phyloP scores from a whole-genome alignment of 306 rosid species.

The Carpinus fangiana region DNA sequence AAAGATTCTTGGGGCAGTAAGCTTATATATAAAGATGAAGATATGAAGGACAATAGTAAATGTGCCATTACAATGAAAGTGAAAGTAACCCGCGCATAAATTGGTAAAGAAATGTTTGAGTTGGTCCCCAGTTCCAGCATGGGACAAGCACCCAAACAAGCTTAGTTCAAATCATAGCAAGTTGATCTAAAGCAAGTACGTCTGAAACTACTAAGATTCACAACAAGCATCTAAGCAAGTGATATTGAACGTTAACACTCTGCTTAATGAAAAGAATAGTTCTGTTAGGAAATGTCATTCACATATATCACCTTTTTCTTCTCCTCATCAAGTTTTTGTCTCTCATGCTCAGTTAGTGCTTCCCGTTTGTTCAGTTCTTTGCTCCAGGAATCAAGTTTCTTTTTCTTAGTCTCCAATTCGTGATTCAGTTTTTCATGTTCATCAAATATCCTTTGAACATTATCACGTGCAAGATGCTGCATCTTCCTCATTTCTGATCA shows the following conservation, averaged over 20 bases:
- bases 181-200: neutral
- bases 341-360: constrained; percentile 81
- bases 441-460: constrained; percentile 65
- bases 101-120: too few species aligned
- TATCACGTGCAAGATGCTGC: constrained; percentile 66
- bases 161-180: neutral
- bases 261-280: neutral
- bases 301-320: constrained; percentile 61
- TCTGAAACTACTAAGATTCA: neutral
- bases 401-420: constrained; percentile 75
- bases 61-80: neutral
- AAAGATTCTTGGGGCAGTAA: neutral
- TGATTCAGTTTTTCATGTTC: constrained; percentile 77
- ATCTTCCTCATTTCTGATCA: constrained; percentile 71
- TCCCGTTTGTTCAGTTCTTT: constrained; percentile 84
- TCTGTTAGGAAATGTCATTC: neutral
- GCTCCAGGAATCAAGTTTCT: constrained; percentile 82
- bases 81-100: neutral
- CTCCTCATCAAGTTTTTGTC: constrained; percentile 86
- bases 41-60: neutral
- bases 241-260: neutral
- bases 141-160: neutral
- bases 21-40: neutral
- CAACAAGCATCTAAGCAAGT: neutral
- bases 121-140: neutral